These are phyloP conservation scores for Cutaneotrichosporon dermatis DNA, from an alignment of 1,284 basidiomycete genomes.

Conservation along the genomic window DNA sequence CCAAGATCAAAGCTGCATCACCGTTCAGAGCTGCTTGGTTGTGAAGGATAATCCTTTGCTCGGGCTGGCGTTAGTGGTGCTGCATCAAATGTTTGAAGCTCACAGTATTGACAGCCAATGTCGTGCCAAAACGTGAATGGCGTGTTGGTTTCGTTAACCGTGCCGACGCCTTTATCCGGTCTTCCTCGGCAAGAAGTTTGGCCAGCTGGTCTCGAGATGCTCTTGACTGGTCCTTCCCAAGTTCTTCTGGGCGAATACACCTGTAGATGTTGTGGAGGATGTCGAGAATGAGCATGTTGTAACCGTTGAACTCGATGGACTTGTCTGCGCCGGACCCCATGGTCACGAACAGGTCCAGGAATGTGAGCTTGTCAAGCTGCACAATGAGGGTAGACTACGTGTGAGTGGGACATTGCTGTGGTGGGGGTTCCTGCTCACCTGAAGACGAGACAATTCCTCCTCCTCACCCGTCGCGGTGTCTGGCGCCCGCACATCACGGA, in stretches of 20 bases:
- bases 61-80: constrained; percentile 31
- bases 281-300: constrained; percentile 83
- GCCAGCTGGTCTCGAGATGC: constrained; percentile 62
- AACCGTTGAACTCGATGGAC: constrained; percentile 69
- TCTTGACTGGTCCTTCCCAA: constrained; percentile 65
- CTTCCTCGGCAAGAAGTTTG: constrained; percentile 67
- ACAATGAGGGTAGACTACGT: constrained; percentile 62
- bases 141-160: constrained; percentile 57
- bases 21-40: constrained; percentile 71
- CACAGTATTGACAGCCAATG: constrained; percentile 69
- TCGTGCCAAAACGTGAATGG: constrained; percentile 91
- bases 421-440: constrained; percentile 46
- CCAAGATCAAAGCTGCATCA: constrained; percentile 71
- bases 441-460: constrained; percentile 68
- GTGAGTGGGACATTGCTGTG: constrained; percentile 10
- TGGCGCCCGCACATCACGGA: constrained; percentile 72
- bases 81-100: constrained; percentile 4
- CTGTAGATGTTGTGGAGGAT: constrained; percentile 83
- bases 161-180: constrained; percentile 57
- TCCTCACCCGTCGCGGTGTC: constrained; percentile 66
- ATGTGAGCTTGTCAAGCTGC: constrained; percentile 66
- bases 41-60: constrained; percentile 62
- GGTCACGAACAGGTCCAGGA: constrained; percentile 72
- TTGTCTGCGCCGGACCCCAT: constrained; percentile 67
- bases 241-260: constrained; percentile 61